Percentiles rank a stretch among this genome's conserved stretches.
phyloP scores from a whole-genome alignment of 148 eudicot genomes.

The Mesembryanthemum crystallinum region DNA sequence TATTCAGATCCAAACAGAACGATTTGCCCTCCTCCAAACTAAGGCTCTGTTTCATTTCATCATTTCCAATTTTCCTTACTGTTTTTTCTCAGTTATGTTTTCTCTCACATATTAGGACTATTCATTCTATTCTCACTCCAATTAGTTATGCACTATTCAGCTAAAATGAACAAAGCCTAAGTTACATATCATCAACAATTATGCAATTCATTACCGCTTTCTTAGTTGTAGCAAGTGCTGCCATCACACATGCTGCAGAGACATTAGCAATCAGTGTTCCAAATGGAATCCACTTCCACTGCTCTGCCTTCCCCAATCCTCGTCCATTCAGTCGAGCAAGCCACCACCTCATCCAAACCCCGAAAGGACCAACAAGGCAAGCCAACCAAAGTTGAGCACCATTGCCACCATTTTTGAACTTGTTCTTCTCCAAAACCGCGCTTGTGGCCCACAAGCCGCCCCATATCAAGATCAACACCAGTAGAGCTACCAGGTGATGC shows the following conservation, averaged over 20 bases:
- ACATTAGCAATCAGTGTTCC: slow-evolving; percentile 87
- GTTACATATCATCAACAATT: too few species aligned
- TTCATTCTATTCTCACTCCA: too few species aligned
- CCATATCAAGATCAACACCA: slow-evolving; percentile 40
- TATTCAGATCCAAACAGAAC: neutral
- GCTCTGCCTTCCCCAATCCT: slow-evolving; percentile 60
- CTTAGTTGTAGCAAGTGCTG: slow-evolving; percentile 67
- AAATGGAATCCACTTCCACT: slow-evolving; percentile 73
- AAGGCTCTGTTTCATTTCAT: too few species aligned
- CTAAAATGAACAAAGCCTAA: too few species aligned
- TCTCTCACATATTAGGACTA: too few species aligned
- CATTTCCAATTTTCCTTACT: too few species aligned
- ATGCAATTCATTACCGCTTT: slow-evolving; percentile 43
- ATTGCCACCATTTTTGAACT: slow-evolving; percentile 48
- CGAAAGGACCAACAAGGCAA: slow-evolving; percentile 77
- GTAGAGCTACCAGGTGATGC: slow-evolving; percentile 29
- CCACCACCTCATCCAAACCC: slow-evolving; percentile 89
- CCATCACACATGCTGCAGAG: slow-evolving; percentile 77
- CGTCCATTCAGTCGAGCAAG: slow-evolving; percentile 76
- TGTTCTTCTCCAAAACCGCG: slow-evolving; percentile 41
- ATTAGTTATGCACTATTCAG: too few species aligned
- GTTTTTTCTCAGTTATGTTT: neutral
- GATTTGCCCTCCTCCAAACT: too few species aligned
- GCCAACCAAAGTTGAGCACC: slow-evolving; percentile 74
- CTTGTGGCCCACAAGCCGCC: slow-evolving; percentile 49